Base-by-base conservation (phyloP, 2,329 filamentous ascomycete genomes). In the Cladosporium sp. region DNA sequence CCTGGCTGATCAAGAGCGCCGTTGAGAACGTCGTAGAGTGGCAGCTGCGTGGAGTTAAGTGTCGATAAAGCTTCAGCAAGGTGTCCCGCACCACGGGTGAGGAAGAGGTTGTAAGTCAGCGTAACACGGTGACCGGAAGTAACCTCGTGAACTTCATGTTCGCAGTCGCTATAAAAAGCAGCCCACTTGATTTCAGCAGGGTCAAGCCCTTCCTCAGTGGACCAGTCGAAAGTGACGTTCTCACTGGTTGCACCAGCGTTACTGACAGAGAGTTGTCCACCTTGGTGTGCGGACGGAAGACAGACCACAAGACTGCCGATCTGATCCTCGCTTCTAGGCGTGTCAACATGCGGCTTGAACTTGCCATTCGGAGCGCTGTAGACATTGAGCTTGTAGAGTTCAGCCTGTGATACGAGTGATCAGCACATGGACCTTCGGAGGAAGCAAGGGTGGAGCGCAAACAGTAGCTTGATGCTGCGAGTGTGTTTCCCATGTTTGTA, bases 101-200 rank as follows among this genome's bases (percentile, higher is more conserved):
- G 68, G 60, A 76, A 83, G 1, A 87, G 70, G 58, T 85, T 85
- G 69, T 86, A 86, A 0, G 82, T 86, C 20, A 87, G 65, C 0
- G 80, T 85, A 15, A 86, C 60, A 0, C 81, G 78, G 57, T 85
- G 74, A 0, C 83, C 82, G 1, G 69, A 61, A 0, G 70, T 79
- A 5, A 86, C 76, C 13, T 78, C 73, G 0, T 76, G 62, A 1
- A 83, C 75, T 60, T 83, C 78, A 54, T 83, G 80, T 58, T 81
- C 75, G 61, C 78, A 82, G 64, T 82, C 78, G 55, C 74, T 73
- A 63, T 80, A 80, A 68, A 83, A 83, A 0, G 80, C 80, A 0
- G 78, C 77, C 80, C 80, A 83, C 20, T 73, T 64, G 48, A 75
- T 35, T 9, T 35, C 25, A 2, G n/a, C 63, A 9, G 37, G n/a